These are phyloP conservation scores for Magnolia kwangsiensis DNA, from an alignment of 164 flowering plant genomes.

Conservation along the genomic window DNA sequence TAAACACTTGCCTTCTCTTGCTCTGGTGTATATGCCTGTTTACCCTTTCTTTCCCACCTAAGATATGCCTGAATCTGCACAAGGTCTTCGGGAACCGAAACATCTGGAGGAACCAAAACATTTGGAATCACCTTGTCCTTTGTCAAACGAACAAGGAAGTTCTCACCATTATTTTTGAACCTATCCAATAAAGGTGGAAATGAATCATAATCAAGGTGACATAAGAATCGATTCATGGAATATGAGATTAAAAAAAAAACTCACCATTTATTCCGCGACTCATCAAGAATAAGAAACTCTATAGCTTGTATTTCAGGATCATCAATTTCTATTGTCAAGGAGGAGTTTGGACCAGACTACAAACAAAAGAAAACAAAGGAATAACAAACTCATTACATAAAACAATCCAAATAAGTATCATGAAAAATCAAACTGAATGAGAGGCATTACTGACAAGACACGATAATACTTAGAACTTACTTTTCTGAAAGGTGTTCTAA, in stretches of 20 bases:
- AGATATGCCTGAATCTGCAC: slow-evolving; percentile 93
- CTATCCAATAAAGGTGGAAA: slow-evolving; percentile 29
- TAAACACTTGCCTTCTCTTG: slow-evolving; percentile 73
- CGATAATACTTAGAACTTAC: slow-evolving; percentile 30
- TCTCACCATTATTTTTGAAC: slow-evolving; percentile 76
- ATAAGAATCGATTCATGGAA: neutral
- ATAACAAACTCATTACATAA: neutral
- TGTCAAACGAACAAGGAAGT: slow-evolving; percentile 50
- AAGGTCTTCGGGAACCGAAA: slow-evolving; percentile 88
- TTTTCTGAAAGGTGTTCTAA: slow-evolving; percentile 73
- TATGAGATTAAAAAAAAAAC: slow-evolving; percentile 10
- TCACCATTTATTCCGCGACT: slow-evolving; percentile 65
- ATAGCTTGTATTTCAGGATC: slow-evolving; percentile 75
- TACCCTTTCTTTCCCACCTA: slow-evolving; percentile 96
- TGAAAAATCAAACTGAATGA: neutral
- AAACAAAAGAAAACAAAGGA: slow-evolving; percentile 8
- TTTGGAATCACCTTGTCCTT: slow-evolving; percentile 28
- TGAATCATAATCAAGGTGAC: neutral
- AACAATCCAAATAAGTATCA: neutral
- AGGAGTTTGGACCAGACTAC: slow-evolving; percentile 67
- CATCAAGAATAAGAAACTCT: slow-evolving; percentile 84
- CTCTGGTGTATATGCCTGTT: slow-evolving; percentile 83
- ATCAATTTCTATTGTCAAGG: slow-evolving; percentile 67
- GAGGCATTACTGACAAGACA: neutral
- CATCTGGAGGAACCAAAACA: slow-evolving; percentile 52